Evolutionary conservation across 495 filamentous ascomycete genomes (phyloP).

Genomic region (Podospora anserina): DNA sequence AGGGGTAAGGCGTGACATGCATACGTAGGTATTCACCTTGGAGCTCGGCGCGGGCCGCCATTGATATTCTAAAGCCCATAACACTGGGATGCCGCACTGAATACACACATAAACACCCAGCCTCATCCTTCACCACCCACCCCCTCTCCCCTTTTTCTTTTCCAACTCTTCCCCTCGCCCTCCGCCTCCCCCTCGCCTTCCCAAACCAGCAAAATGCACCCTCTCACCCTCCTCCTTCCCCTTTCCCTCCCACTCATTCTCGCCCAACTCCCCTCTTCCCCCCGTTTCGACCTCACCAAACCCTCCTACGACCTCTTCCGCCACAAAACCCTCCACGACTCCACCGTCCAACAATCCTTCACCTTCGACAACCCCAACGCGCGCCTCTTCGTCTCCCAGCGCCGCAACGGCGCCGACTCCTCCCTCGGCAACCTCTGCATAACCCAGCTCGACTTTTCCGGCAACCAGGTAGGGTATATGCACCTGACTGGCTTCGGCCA

Average conservation of each 20-base stretch:
- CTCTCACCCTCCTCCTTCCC: not conserved
- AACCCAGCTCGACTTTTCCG: constrained; percentile 19
- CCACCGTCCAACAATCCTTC: constrained; percentile 18
- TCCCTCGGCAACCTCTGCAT: constrained; percentile 16
- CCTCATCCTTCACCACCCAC: no score
- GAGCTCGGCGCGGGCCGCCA: no score
- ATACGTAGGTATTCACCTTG: no score
- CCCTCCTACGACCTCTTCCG: constrained; percentile 19
- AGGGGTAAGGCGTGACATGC: no score
- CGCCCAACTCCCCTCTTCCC: constrained; percentile 14
- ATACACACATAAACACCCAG: no score
- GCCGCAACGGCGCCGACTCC: constrained; percentile 10
- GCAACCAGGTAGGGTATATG: constrained; percentile 15
- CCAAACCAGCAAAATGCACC: not conserved
- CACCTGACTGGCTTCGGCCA: constrained; percentile 13
- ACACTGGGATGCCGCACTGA: no score
- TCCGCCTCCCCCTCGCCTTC: not conserved
- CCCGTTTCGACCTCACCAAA: constrained; percentile 19
- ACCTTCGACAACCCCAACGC: constrained; percentile 19
- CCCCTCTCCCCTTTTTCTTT: no score
- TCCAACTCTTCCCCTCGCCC: no score
- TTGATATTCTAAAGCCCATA: no score
- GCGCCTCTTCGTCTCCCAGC: constrained; percentile 19
- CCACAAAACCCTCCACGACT: constrained; percentile 13
- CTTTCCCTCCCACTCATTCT: not conserved